These are phyloP conservation scores for Paraleonurus japonicus DNA, from an alignment of 257 asterid species.

Conservation along the genomic window DNA sequence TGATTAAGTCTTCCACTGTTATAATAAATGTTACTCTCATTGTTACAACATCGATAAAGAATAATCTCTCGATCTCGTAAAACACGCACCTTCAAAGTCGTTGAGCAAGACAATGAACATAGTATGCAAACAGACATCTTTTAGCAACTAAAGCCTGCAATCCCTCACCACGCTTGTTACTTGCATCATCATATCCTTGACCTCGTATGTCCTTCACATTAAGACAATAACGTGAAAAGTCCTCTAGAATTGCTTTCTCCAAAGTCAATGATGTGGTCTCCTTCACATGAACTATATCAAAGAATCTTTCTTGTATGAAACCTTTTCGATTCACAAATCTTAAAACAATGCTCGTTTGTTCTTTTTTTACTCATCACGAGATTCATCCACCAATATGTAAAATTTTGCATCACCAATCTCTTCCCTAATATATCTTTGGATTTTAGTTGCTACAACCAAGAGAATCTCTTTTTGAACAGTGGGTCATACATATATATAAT, in stretches of 20 bases:
- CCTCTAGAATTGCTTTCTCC: neutral
- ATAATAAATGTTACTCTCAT: no score
- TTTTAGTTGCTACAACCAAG: neutral
- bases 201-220: neutral
- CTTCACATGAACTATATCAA: neutral
- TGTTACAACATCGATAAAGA: no score
- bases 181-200: neutral
- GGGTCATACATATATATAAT: neutral
- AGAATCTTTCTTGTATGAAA: neutral
- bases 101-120: neutral
- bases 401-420: neutral
- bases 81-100: no score
- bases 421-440: neutral
- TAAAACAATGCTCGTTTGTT: neutral
- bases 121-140: neutral
- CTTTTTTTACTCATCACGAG: neutral
- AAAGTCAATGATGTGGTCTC: no score
- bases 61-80: no score
- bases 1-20: no score
- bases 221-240: neutral
- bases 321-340: neutral
- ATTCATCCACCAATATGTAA: neutral
- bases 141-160: neutral
- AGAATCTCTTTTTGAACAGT: neutral
- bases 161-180: neutral